Conservation (phyloP, 2,329 filamentous ascomycete species). For the Fusarium verrucosum region DNA sequence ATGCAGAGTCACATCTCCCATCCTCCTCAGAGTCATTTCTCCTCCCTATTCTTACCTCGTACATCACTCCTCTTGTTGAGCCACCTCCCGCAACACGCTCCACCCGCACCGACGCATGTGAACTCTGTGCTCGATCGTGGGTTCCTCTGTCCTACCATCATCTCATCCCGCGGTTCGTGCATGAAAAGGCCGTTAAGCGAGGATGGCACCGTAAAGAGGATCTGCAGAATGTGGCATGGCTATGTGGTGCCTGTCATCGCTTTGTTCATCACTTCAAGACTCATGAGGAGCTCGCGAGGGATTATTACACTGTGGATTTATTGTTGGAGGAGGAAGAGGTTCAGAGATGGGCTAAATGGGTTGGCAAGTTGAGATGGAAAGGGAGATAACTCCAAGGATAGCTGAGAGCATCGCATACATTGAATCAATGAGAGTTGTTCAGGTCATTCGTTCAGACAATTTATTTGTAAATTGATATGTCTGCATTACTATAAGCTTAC, state of each 20-base stretch:
- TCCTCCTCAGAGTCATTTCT: slow-evolving; percentile 65
- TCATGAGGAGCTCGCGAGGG: slow-evolving; percentile 80
- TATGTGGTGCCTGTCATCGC: slow-evolving; percentile 84
- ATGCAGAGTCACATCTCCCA: slow-evolving; percentile 48
- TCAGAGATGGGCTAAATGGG: slow-evolving; percentile 75
- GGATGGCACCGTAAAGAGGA: slow-evolving; percentile 81
- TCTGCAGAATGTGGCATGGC: slow-evolving; percentile 83
- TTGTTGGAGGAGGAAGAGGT: slow-evolving; percentile 78
- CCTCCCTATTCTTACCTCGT: slow-evolving; percentile 69
- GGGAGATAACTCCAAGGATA: slow-evolving; percentile 31
- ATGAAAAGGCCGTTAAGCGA: slow-evolving; percentile 78
- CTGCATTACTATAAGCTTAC: background rate
- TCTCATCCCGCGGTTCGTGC: slow-evolving; percentile 80
- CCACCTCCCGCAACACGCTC: slow-evolving; percentile 70
- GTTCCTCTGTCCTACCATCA: slow-evolving; percentile 85
- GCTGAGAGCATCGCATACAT: background rate
- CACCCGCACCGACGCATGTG: slow-evolving; percentile 69
- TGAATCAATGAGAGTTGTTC: too few relatives aligned
- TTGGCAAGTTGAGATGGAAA: slow-evolving; percentile 79
- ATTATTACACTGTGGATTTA: slow-evolving; percentile 77
- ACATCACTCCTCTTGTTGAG: slow-evolving; percentile 65
- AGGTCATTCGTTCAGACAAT: too few relatives aligned
- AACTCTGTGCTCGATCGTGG: slow-evolving; percentile 80
- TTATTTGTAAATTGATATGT: background rate
- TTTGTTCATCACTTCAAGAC: slow-evolving; percentile 80